Percentiles rank a stretch among this genome's conserved stretches.
phyloP scores from a whole-genome alignment of 305 asterid genomes.

The Solanum hybrid region DNA sequence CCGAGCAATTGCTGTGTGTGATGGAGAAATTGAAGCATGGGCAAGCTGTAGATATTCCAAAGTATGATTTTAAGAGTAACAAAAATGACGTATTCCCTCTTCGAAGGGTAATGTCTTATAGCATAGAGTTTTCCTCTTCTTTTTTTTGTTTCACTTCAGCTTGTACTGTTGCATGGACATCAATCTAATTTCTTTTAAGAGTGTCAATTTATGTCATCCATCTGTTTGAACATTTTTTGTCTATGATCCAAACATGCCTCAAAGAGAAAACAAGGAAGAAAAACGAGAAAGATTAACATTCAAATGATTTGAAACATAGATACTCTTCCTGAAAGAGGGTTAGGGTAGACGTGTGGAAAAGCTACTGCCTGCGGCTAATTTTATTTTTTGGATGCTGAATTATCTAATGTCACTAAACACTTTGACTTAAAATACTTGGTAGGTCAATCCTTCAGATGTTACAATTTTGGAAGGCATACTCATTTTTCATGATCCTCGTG shows the following conservation, averaged over 20 bases:
- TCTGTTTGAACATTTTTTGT: neutral
- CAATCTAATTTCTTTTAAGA: neutral
- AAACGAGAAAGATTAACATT: neutral
- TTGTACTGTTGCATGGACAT: neutral
- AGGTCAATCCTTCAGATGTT: conserved; percentile 98
- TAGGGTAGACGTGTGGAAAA: neutral
- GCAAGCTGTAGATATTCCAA: conserved; percentile 85
- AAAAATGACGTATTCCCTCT: conserved; percentile 51
- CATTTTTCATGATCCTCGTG: conserved; percentile 86
- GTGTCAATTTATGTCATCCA: neutral
- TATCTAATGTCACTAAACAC: neutral
- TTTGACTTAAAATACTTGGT: conserved; percentile 12
- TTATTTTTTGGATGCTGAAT: neutral
- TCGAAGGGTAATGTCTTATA: conserved; percentile 56
- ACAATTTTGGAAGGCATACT: conserved; percentile 95
- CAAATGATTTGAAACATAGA: neutral
- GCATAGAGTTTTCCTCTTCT: neutral
- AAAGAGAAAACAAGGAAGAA: neutral
- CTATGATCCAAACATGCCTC: neutral
- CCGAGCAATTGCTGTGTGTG: conserved; percentile 47
- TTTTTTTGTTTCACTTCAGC: conserved; percentile 21
- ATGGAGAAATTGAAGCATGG: conserved; percentile 79
- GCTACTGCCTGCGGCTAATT: neutral
- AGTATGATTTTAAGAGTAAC: conserved; percentile 86
- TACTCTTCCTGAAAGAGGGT: neutral